Evolutionary conservation across 768 basidiomycete species (phyloP).

Genomic region (Russula abietina): DNA sequence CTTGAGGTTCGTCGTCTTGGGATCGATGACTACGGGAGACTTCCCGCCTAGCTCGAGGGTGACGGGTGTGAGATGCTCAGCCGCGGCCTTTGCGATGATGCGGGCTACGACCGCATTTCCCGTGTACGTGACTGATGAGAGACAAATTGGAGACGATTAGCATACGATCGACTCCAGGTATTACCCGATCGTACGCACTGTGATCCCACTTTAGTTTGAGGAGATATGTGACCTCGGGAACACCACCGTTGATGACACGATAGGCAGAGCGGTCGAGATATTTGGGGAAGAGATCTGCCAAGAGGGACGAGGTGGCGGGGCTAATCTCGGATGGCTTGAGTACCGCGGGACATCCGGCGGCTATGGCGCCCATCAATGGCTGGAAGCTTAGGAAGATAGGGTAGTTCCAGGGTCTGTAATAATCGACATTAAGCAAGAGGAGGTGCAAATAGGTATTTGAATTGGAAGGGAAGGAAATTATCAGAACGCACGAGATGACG

Average conservation of each 20-base stretch:
- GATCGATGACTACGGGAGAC: constrained; percentile 40
- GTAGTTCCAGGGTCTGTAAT: constrained; percentile 16
- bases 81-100: constrained; percentile 39
- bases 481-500: constrained; percentile 49
- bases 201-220: constrained; percentile 39
- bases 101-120: constrained; percentile 34
- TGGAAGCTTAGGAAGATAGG: constrained; percentile 17
- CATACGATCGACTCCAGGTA: not conserved
- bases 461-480: not conserved
- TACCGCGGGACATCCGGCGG: constrained; percentile 67
- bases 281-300: constrained; percentile 63
- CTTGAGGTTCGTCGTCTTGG: constrained; percentile 39
- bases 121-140: constrained; percentile 37
- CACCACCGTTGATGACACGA: constrained; percentile 55
- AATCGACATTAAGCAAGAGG: not conserved
- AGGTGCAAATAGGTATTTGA: not conserved
- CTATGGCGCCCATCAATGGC: constrained; percentile 51
- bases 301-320: constrained; percentile 47
- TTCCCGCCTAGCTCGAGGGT: constrained; percentile 43
- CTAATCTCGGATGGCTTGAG: constrained; percentile 74
- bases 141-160: constrained; percentile 17
- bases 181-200: constrained; percentile 34
- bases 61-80: constrained; percentile 38
- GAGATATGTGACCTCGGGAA: constrained; percentile 35
- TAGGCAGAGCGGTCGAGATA: constrained; percentile 66